Base-by-base conservation (phyloP, 2,329 filamentous ascomycete species). In the Trichoderma asperellum region DNA sequence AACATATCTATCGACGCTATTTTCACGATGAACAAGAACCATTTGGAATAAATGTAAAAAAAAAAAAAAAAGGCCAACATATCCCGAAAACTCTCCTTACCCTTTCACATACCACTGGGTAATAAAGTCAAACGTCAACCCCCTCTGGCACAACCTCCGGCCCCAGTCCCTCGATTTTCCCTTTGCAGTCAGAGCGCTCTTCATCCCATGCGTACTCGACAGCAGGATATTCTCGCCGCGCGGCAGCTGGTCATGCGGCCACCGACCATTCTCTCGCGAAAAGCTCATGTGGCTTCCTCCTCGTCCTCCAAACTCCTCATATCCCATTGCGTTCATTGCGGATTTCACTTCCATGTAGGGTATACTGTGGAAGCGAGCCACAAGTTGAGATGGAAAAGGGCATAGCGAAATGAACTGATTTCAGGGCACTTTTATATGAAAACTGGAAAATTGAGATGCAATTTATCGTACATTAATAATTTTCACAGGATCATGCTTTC, bases 191-290 rank as follows among this genome's bases (percentile, higher is more conserved):
- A 32, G 7, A 32, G 32, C 40, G 40, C 43, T 27, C 11, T n/a
- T 5, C 6, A 24, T 62, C 43, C 29, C 71, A 21, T 74, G 72
- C 16, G 68, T 70, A 37, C 62, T 70, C 21, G 71, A 53, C 16
- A 74, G 21, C 29, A 69, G 63, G 10, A 74, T 49, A 2, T 70
- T 72, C 24, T 69, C 68, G 2, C 66, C 72, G 29, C 70, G 69
- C 11, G 57, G 49, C 12, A 67, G 55, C n/a, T 5, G 29, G 7
- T 16, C 34, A 32, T 49, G 52, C n/a, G 63, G 63, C 53, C 63
- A 67, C 10, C 63, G 27, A 12, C 29, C 37, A 11, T 53, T 18
- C 12, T 11, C 5, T 18, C 63, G 34, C 14, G 16, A 8, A 37
- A 27, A 67, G 18, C 12, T 34, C 21, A 47, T 47, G 35, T 67